Evolutionary conservation across 805 yeast genomes (phyloP), one percentile per base, ranked within the genome.

Genomic region (Kluyveromyces nonfermentans): DNA sequence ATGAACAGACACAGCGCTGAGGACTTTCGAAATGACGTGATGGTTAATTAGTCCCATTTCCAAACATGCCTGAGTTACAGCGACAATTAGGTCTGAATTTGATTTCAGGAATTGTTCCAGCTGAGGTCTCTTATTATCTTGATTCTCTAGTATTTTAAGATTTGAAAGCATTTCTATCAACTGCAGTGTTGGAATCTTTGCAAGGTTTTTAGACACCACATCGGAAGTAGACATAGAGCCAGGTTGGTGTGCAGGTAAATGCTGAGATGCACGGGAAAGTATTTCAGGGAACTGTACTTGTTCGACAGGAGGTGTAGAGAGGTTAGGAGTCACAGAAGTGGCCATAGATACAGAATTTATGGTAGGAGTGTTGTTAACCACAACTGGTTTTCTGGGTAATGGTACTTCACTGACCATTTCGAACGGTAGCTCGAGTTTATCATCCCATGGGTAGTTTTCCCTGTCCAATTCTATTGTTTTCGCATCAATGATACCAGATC

Each of bases 11-110:
- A 38, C 21, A 14, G 19, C 44, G 42, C 53, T 59, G 56, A 55
- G 51, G 4, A 85, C 76, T 47, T 78, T 75, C 31, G 71, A 70
- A n/a, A 83, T 77, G n/a, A 80, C 82, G 37, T 76, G 78, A 33
- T 72, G 69, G 57, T 82, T 85, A 18, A 84, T 76, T 35, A 84
- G 71, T 1, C 93, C 94, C 89, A 84, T 83, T 39, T 82, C 68
- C 16, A 84, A 63, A 48, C 84, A 66, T 2, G 88, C 84, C 57
- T 84, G 93, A 0, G 89, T 78, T 1, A 85, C 80, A 1, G 85
- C 73, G 2, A 77, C 65, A 3, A 88, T 82, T 35, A 83, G 64
- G 39, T 77, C 63, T 63, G 15, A 80, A 79, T 50, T 77, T 64
- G 52, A 74, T 64, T 44, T 68, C 69, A 52, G 78, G 68, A 45